Evolutionary conservation across 305 asterid genomes (phyloP).

Genomic region (Fraxinus dipetala): DNA sequence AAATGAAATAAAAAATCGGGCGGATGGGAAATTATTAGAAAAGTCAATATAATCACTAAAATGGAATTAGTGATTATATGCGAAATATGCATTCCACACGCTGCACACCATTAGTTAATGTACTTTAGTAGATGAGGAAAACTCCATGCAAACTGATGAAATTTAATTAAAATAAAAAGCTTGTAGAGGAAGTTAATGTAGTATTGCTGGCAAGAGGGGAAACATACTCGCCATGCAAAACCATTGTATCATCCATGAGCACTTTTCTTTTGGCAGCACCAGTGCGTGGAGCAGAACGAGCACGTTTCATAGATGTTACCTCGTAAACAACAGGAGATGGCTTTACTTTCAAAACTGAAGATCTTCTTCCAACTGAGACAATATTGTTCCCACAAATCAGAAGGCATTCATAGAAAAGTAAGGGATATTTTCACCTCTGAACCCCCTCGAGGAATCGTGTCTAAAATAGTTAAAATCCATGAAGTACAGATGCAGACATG

Average conservation of each 20-base stretch:
- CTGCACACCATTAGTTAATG: not conserved
- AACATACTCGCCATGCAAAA: conserved; percentile 98
- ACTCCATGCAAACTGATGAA: not conserved
- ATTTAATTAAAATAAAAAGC: not conserved
- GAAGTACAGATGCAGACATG: not conserved
- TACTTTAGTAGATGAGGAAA: not conserved
- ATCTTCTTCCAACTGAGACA: conserved; percentile 41
- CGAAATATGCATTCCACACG: not conserved
- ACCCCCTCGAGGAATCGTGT: not conserved
- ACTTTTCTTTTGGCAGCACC: conserved; percentile 70
- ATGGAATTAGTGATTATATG: not conserved
- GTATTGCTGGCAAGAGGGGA: conserved; percentile 11
- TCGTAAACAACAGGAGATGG: conserved; percentile 72
- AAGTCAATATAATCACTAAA: not conserved
- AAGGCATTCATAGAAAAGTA: not conserved
- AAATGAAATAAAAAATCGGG: not conserved
- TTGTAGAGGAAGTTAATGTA: conserved; percentile 1
- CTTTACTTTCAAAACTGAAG: conserved; percentile 77
- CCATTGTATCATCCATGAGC: conserved; percentile 89
- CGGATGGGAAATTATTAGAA: not conserved
- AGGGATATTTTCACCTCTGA: not conserved
- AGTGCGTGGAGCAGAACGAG: conserved; percentile 53
- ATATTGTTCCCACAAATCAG: not conserved
- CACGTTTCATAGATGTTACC: conserved; percentile 64
- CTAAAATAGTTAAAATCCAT: not conserved